phyloP scores from a whole-genome alignment of 2,329 filamentous ascomycete genomes.

The Fusarium setosum region DNA sequence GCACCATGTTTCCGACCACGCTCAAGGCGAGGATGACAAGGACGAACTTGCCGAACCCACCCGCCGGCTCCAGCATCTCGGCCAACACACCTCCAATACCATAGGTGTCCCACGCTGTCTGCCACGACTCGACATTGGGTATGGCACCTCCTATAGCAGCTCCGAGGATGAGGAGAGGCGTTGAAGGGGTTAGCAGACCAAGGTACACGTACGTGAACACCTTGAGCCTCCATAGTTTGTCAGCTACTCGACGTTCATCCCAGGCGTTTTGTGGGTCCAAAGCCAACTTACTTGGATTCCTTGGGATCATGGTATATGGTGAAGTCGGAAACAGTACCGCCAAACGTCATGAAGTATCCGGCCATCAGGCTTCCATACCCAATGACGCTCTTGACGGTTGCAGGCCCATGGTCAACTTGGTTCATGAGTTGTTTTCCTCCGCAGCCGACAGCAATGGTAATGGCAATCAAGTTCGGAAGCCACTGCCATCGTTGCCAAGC shows the following conservation, averaged over 20 bases:
- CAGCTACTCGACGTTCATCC: slow-evolving; percentile 49
- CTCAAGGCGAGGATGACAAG: slow-evolving; percentile 47
- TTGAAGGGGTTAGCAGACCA: slow-evolving; percentile 55
- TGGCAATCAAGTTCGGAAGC: slow-evolving; percentile 64
- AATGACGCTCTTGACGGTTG: slow-evolving; percentile 52
- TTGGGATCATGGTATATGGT: slow-evolving; percentile 60
- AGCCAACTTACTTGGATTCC: slow-evolving; percentile 33
- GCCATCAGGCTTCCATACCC: slow-evolving; percentile 61
- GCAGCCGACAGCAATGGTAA: slow-evolving; percentile 64
- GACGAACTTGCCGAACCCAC: slow-evolving; percentile 51
- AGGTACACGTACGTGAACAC: slow-evolving; percentile 55
- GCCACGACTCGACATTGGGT: slow-evolving; percentile 45
- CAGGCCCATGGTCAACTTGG: slow-evolving; percentile 55
- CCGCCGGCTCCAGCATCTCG: slow-evolving; percentile 46
- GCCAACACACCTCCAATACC: slow-evolving; percentile 47
- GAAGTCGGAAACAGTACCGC: slow-evolving; percentile 66
- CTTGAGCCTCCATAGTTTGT: slow-evolving; percentile 41
- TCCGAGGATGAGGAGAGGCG: slow-evolving; percentile 52
- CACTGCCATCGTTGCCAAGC: slow-evolving; percentile 67
- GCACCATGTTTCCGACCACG: slow-evolving; percentile 51
- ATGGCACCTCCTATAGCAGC: slow-evolving; percentile 52
- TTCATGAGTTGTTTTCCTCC: slow-evolving; percentile 61
- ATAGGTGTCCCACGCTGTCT: slow-evolving; percentile 42
- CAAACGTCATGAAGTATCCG: slow-evolving; percentile 66
- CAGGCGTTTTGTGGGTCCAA: too few species aligned